Conservation (phyloP, 1,284 basidiomycete genomes). For the Leucoagaricus sp. region DNA sequence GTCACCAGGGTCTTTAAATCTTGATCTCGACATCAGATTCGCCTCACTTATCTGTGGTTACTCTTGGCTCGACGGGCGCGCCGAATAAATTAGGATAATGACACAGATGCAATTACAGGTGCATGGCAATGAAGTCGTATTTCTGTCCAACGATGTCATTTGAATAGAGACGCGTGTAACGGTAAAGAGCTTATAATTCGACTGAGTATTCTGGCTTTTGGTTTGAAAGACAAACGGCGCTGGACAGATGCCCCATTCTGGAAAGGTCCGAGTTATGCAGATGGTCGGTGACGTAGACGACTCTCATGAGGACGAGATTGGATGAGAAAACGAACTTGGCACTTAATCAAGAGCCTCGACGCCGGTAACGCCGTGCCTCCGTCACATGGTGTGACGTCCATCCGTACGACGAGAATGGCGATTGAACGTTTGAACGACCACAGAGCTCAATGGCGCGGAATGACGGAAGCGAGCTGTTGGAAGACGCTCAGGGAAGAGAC, state of each 20-base stretch:
- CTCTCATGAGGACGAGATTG: conserved; percentile 42
- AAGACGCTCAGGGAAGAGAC: no score
- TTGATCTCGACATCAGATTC: conserved; percentile 82
- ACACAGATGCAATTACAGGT: no score
- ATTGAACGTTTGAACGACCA: no score
- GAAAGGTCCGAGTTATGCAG: conserved; percentile 87
- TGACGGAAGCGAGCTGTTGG: no score
- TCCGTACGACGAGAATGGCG: no score
- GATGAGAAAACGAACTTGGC: background rate
- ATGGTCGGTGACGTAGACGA: conserved; percentile 98
- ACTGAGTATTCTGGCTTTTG: conserved; percentile 61
- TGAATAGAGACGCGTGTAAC: no score
- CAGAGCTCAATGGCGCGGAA: no score
- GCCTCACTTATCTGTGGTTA: conserved; percentile 67
- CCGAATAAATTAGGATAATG: conserved; percentile 90
- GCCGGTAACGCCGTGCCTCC: conserved; percentile 10
- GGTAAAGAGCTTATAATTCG: no score
- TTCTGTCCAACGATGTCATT: no score
- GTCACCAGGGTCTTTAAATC: conserved; percentile 89
- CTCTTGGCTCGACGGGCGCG: conserved; percentile 69
- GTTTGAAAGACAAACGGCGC: conserved; percentile 59
- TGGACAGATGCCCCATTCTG: conserved; percentile 80
- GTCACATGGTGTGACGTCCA: no score
- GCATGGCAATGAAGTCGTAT: no score
- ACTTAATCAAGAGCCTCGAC: no score